A percentile compares a stretch with the other conserved stretches of the same genome.
Conservation (phyloP, 164 flowering plant genomes). For the Macadamia integrifolia region DNA sequence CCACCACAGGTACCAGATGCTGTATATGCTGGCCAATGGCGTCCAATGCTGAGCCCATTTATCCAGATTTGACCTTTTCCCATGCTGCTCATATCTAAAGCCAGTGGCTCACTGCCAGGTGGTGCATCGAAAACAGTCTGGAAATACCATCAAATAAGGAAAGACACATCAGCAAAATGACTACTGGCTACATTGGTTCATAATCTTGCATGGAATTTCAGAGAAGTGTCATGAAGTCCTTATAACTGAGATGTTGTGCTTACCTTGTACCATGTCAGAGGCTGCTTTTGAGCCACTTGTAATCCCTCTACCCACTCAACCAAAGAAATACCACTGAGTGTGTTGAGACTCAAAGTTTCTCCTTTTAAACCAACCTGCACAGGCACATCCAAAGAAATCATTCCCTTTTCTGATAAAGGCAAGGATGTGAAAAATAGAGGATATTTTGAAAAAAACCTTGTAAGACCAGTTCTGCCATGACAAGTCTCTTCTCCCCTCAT, state of each 20-base stretch:
- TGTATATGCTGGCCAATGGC: conserved; percentile 76
- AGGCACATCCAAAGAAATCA: conserved; percentile 6
- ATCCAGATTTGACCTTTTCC: conserved; percentile 91
- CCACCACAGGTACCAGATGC: conserved; percentile 54
- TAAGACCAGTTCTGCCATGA: conserved; percentile 78
- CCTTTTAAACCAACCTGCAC: conserved; percentile 82
- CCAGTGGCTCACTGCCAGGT: conserved; percentile 60
- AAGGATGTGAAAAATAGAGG: conserved; percentile 1
- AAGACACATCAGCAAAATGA: neutral
- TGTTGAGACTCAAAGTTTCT: conserved; percentile 60
- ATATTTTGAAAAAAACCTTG: conserved; percentile 47
- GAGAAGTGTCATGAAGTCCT: conserved; percentile 1
- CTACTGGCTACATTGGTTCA: neutral
- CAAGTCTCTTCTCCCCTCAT: conserved; percentile 72
- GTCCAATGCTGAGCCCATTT: conserved; percentile 72
- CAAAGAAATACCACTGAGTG: conserved; percentile 60
- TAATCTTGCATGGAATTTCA: neutral
- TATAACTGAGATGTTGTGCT: conserved; percentile 10
- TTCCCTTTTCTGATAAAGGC: neutral
- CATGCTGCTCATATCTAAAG: conserved; percentile 76
- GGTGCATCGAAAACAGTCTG: conserved; percentile 71
- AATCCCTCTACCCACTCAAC: conserved; percentile 77
- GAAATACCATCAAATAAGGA: conserved; percentile 5
- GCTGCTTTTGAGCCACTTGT: conserved; percentile 43
- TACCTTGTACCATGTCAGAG: conserved; percentile 93